Evolutionary conservation across 768 basidiomycete genomes (phyloP), one percentile per base, ranked within the genome.

Genomic region (Amanita rubescens): DNA sequence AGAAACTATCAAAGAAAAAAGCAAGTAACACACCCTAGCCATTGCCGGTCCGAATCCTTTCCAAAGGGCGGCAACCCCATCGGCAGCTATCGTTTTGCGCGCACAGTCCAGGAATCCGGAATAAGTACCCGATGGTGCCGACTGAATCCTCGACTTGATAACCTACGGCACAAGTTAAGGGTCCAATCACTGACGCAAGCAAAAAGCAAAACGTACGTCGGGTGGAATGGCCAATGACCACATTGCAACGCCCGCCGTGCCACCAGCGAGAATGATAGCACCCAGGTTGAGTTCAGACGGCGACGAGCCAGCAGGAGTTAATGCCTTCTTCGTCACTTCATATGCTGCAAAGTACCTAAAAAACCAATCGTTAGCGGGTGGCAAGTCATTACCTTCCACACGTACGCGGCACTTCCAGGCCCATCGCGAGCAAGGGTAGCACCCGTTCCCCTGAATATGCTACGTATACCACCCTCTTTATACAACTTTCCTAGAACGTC

Each of bases 21-120:
- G 37, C 32, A 10, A 27, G 17, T 20, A 47, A 47, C 86, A 51
- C 66, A 90, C 90, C 63, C 91, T 72, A 55, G 85, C 84, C 95
- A 98, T 97, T 15, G 96, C 96, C 14, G 95, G 96, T 43, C 91
- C 94, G 65, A 99, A 91, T 9, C 96, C 96, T 69, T 89, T 98
- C 92, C 94, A 99, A 9, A 99, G 73, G 1, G 95, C 94, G 25
- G 69, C 69, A 15, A 90, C 75, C 39, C 96, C 96, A 67, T 96
- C 94, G 48, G 75, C 79, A 5, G 90, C 89, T 59, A 98, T 88
- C 8, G 93, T 90, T 72, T 98, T 96, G 51, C 87, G 76, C 34
- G 86, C 80, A 63, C 96, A 99, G 67, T 99, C 96, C 52, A 96
- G 61, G 63, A 98, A 78, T 15, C 96, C 95, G 41, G 84, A 84